Base-by-base conservation (phyloP, 2,329 filamentous ascomycete species). In the Arthrobotrys conoides region DNA sequence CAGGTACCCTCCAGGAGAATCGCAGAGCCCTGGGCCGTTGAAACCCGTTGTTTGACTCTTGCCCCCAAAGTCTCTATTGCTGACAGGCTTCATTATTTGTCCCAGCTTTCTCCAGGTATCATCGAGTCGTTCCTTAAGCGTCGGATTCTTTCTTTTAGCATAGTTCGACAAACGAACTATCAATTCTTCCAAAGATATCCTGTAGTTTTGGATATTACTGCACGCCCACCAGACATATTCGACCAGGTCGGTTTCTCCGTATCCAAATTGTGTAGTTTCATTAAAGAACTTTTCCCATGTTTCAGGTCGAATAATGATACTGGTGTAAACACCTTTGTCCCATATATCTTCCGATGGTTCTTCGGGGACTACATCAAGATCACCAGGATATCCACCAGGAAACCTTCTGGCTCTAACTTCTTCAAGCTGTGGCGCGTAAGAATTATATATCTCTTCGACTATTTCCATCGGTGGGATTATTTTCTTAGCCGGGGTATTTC, bases 281-380 rank as follows among this genome's bases (percentile, higher is more conserved):
- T 44, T 44, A 3, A 20, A 22, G 12, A 61, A 61, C 5, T 3
- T 61, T 9, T 41, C 2, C 55, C 55, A 61, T 9, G 36, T 30
- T 44, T 61, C 55, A 1, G 55, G 55, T 4, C 55, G 14, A 3
- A 61, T 61, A 1, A 61, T 61, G 9, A 61, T 33, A 61, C 27
- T 20, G 0, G 27, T 36, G 55, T 61, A 44, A 30, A 6, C 4
- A 3, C 10, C 9, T 1, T n/a, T 2, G 10, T 18, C 18, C 18
- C 33, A 41, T 5, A 57, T 20, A 12, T 57, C 53, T 9, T 14
- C 5, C 4, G 53, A 3, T 20, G 53, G 27, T 3, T 57, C 27
- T 16, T 14, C 49, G 5, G 20, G 53, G 27, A 12, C 1, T 12
- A 27, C 27, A 18, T 61, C 20, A 1, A 18, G 18, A 16, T n/a